Percentiles rank a stretch among this genome's conserved stretches.
Conservation (phyloP, 2,329 filamentous ascomycete genomes). For the Orbilia oligospora region DNA sequence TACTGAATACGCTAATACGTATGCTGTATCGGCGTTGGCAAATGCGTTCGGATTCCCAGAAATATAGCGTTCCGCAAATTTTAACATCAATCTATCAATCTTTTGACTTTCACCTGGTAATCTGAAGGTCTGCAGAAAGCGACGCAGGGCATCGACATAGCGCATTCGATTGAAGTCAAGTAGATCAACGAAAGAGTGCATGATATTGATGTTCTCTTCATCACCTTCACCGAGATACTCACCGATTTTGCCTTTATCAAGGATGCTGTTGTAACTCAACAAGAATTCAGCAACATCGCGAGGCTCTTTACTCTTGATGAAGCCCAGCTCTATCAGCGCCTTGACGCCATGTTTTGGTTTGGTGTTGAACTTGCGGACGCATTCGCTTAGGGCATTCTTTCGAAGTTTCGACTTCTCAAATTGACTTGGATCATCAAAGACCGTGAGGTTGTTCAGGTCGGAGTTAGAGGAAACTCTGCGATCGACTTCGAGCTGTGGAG, state of each 20-base stretch:
- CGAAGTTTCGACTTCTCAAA: constrained; percentile 94
- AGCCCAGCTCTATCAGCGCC: constrained; percentile 83
- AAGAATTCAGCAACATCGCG: constrained; percentile 89
- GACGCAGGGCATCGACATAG: constrained; percentile 91
- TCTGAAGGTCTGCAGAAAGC: constrained; percentile 94
- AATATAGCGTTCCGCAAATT: constrained; percentile 96
- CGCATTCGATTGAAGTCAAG: constrained; percentile 95
- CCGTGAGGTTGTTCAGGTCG: constrained; percentile 61
- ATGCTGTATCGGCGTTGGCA: constrained; percentile 97
- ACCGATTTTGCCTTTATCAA: constrained; percentile 93
- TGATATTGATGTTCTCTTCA: constrained; percentile 91
- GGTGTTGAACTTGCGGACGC: constrained; percentile 93
- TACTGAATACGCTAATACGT: constrained; percentile 94
- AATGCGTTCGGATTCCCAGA: constrained; percentile 96
- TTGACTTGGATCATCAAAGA: constrained; percentile 91
- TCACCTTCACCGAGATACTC: constrained; percentile 97
- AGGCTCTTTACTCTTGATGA: constrained; percentile 84
- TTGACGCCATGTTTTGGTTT: constrained; percentile 97
- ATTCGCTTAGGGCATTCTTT: constrained; percentile 92
- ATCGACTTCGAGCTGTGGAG: constrained; percentile 69
- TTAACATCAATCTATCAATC: constrained; percentile 99
- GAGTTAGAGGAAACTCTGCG: constrained; percentile 60
- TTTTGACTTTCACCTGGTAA: constrained; percentile 97
- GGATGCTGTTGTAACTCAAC: constrained; percentile 78
- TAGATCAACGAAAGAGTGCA: constrained; percentile 96